Evolutionary conservation across 129 eudicot genomes (phyloP), one percentile per base, ranked within the genome.

Genomic region (Helichrysum umbraculigerum): DNA sequence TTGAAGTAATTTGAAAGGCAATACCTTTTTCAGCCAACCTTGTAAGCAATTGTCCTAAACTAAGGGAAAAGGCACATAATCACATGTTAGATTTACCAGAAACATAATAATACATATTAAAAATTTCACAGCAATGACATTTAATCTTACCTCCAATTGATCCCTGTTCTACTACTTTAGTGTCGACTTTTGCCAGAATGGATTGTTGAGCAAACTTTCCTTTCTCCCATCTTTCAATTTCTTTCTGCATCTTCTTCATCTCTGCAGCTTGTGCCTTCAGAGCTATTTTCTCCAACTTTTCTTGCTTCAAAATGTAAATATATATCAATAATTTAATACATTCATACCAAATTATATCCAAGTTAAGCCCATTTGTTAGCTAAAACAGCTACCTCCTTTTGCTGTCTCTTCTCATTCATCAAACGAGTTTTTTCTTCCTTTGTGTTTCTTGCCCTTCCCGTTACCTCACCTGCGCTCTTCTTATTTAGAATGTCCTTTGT

Each of bases 241-340:
- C 96, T 81, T 87, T 93, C 83, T 88, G 81, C 70, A 59, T 71
- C 76, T 85, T 85, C 71, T 85, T 93, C 84, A 75, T 44, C 81
- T 93, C 88, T 33, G 86, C 96, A 82, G 97, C 96, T 81, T 93
- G 86, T n/a, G 89, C 91, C 81, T 93, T 93, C 19, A 78, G 76
- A 69, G 95, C 92, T 81, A 86, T 83, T 81, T 88, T 93, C 60
- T 83, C 83, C 80, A 90, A 78, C 81, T 90, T 90, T 70, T 90
- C 98, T 86, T 76, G 87, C 92, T 87, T 81, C 42, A 79, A 73
- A 70, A 72, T 21, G 70, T 44, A 72, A 70, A 80, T 63, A 71
- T 70, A 76, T 78, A 78, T 66, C 12, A 64, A 35, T 22, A 59
- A 68, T 6, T 75, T 59, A 41, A 76, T 37, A 76, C 4, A 39